Evolutionary conservation across 176 grass and related monocot genomes (phyloP).

Genomic region (Miscanthus lutarioriparius): DNA sequence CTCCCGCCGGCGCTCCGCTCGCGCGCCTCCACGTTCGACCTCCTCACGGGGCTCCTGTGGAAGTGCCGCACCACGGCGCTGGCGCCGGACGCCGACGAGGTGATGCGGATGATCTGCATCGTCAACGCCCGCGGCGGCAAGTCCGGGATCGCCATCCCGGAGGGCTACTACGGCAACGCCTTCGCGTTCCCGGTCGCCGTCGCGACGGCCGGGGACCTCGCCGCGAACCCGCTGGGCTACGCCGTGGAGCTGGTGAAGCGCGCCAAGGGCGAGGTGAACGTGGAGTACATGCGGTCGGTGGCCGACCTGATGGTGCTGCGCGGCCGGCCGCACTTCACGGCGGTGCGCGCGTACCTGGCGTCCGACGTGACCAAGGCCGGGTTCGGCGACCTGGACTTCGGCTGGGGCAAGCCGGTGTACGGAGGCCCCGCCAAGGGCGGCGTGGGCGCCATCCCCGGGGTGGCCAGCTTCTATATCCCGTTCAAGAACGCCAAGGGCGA

Average conservation of each 20-base stretch:
- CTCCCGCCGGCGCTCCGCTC: constrained; percentile 29
- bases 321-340: constrained; percentile 66
- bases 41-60: constrained; percentile 76
- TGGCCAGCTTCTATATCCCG: constrained; percentile 72
- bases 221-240: constrained; percentile 48
- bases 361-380: constrained; percentile 70
- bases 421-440: constrained; percentile 67
- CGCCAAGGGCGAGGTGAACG: constrained; percentile 61
- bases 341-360: constrained; percentile 65
- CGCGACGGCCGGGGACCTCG: constrained; percentile 44
- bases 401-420: constrained; percentile 76
- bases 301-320: constrained; percentile 71
- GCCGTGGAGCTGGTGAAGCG: constrained; percentile 63
- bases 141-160: constrained; percentile 36
- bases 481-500: constrained; percentile 64
- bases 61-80: constrained; percentile 72
- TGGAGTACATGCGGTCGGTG: constrained; percentile 66
- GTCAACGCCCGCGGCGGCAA: constrained; percentile 64
- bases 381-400: constrained; percentile 77
- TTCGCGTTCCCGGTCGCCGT: constrained; percentile 75
- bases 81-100: constrained; percentile 61
- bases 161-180: constrained; percentile 82
- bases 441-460: constrained; percentile 64
- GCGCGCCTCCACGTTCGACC: constrained; percentile 74
- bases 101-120: constrained; percentile 74